A percentile compares a stretch with the other conserved stretches of the same genome.
Conservation (phyloP, 495 filamentous ascomycete species). For the Rhypophila decipiens region DNA sequence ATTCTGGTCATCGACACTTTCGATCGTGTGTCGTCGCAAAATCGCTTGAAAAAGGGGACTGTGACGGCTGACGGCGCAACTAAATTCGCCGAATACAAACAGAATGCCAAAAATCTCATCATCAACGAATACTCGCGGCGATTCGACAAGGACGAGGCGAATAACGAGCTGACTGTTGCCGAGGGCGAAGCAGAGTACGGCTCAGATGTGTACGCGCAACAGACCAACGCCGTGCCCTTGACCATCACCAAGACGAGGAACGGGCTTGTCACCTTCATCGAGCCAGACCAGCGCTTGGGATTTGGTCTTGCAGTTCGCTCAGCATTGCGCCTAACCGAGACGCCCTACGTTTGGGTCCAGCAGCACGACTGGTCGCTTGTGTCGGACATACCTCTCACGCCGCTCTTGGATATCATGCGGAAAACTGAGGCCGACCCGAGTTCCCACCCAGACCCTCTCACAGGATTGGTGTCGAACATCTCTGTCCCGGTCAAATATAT, state of each 20-base stretch:
- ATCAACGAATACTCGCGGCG: conserved; percentile 20
- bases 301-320: conserved; percentile 41
- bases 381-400: conserved; percentile 29
- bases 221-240: conserved; percentile 30
- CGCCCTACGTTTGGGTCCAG: conserved; percentile 44
- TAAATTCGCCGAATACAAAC: conserved; percentile 32
- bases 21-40: conserved; percentile 29
- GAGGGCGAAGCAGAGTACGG: conserved; percentile 36
- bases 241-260: conserved; percentile 26
- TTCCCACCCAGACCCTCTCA: background rate
- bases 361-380: conserved; percentile 44
- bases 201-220: conserved; percentile 20
- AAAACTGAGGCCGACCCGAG: background rate
- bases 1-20: conserved; percentile 42
- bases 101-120: conserved; percentile 32
- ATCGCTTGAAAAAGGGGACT: conserved; percentile 39
- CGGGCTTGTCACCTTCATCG: conserved; percentile 33
- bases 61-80: conserved; percentile 34
- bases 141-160: background rate
- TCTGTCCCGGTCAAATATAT: conserved; percentile 13
- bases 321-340: conserved; percentile 31
- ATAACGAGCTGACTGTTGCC: conserved; percentile 1
- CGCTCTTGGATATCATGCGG: conserved; percentile 35
- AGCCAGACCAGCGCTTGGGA: conserved; percentile 34
- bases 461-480: background rate